Conservation (phyloP, 2,329 filamentous ascomycete species). For the Colletotrichum ledebouriae region DNA sequence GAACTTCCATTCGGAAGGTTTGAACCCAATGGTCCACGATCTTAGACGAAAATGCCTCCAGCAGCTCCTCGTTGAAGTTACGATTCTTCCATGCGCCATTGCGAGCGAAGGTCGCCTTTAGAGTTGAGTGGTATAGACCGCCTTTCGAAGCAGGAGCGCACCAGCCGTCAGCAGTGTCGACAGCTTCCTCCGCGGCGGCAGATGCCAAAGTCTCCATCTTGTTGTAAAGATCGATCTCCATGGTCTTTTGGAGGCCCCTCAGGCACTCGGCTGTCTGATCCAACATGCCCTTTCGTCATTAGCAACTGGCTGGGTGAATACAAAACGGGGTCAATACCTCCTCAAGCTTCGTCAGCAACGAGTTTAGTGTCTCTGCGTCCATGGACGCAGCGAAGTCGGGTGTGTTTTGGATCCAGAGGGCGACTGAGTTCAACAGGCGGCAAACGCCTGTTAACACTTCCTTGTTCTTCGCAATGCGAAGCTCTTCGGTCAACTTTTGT, state of each 20-base stretch:
- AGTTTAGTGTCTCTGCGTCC: neutral
- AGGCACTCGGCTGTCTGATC: neutral
- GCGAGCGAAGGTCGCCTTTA: neutral
- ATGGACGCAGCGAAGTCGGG: neutral
- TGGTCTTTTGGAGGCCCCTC: neutral
- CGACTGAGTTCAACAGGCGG: conserved; percentile 13
- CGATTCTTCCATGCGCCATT: neutral
- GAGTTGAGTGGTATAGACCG: neutral
- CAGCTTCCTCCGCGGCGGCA: neutral
- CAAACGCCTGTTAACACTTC: conserved; percentile 16
- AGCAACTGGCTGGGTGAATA: neutral
- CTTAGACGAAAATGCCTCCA: neutral
- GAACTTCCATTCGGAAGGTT: neutral
- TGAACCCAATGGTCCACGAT: neutral
- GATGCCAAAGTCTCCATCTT: neutral
- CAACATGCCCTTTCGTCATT: neutral
- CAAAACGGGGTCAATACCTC: neutral
- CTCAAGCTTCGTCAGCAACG: neutral
- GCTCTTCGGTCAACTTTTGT: conserved; percentile 23
- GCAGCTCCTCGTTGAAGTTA: conserved; percentile 22
- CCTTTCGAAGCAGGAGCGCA: neutral
- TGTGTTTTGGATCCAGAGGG: conserved; percentile 22
- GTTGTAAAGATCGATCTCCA: neutral
- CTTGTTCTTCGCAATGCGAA: conserved; percentile 14
- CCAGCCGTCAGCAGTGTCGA: neutral